A percentile compares a stretch with the other conserved stretches of the same genome.
Evolutionary conservation across 2,329 filamentous ascomycete genomes (phyloP).

Genomic region (Fusarium protoensiforme): DNA sequence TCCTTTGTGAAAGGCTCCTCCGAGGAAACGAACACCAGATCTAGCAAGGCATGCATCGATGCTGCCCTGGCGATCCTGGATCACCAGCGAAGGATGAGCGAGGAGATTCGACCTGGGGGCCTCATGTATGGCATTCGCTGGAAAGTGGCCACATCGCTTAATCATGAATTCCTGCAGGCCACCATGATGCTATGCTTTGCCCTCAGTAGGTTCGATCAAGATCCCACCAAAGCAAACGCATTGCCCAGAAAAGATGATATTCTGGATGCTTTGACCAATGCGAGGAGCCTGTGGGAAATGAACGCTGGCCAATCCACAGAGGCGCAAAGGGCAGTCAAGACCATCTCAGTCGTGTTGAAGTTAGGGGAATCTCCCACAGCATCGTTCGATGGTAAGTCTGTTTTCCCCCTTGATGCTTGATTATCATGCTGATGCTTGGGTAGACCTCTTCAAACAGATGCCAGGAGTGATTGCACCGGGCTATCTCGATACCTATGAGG

Average conservation of each 20-base stretch:
- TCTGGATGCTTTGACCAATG: not conserved
- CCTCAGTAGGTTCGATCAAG: conserved; percentile 6
- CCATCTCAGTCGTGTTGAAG: conserved; percentile 8
- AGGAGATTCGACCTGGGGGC: conserved; percentile 29
- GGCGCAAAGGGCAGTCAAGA: conserved; percentile 5
- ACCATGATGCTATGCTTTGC: conserved; percentile 34
- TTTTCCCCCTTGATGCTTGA: not conserved
- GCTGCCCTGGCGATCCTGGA: conserved; percentile 25
- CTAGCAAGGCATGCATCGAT: conserved; percentile 5
- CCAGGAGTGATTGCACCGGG: not conserved
- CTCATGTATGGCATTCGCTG: conserved; percentile 34
- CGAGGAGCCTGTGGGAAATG: not conserved
- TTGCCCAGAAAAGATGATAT: not conserved
- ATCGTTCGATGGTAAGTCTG: not conserved
- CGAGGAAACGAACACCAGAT: not conserved
- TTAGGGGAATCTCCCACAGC: not conserved
- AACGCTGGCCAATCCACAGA: conserved; percentile 5
- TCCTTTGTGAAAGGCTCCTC: not conserved
- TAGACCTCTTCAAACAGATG: not conserved
- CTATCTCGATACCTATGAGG: conserved; percentile 11
- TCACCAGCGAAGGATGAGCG: conserved; percentile 26
- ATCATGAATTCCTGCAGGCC: conserved; percentile 29
- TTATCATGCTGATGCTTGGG: not conserved
- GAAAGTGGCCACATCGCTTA: conserved; percentile 28
- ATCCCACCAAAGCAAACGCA: not conserved